Percentiles rank a stretch among this genome's conserved stretches.
These are phyloP conservation scores for Colletotrichum neosansevieriae DNA, from an alignment of 2,329 filamentous ascomycete genomes.

Conservation along the genomic window DNA sequence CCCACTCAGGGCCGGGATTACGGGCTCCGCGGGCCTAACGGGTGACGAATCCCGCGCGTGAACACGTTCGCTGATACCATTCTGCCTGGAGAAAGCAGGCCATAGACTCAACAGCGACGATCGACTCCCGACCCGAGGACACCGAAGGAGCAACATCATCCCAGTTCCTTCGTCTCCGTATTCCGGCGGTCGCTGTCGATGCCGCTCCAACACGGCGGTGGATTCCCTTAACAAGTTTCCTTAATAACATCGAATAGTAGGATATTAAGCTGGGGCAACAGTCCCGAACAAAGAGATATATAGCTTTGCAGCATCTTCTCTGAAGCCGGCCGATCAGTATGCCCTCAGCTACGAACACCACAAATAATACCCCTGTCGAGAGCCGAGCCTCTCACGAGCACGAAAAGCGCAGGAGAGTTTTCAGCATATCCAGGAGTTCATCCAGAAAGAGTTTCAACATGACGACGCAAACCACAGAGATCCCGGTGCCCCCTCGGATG, in stretches of 20 bases:
- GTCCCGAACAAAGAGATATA: neutral
- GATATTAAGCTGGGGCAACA: too few species aligned
- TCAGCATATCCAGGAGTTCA: constrained; percentile 22
- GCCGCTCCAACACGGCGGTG: neutral
- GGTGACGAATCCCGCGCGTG: constrained; percentile 8
- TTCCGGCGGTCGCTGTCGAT: neutral
- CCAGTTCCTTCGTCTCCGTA: neutral
- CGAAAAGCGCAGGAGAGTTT: constrained; percentile 21
- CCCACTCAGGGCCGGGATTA: neutral
- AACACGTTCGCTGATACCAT: neutral
- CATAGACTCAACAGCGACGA: neutral
- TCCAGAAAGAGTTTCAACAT: constrained; percentile 23
- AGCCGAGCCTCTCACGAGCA: neutral
- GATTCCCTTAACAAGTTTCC: too few species aligned
- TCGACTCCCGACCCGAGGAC: neutral
- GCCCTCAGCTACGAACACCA: neutral
- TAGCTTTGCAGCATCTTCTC: neutral
- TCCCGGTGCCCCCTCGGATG: constrained; percentile 65
- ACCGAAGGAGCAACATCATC: neutral
- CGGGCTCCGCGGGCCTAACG: constrained; percentile 1
- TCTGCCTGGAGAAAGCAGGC: neutral
- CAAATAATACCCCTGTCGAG: neutral
- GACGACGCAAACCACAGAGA: constrained; percentile 41
- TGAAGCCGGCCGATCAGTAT: neutral
- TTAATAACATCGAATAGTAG: neutral